Evolutionary conservation across 352 stramenopile species (phyloP), one percentile per base, ranked within the genome.

Genomic region (Globisporangium iwayamae): DNA sequence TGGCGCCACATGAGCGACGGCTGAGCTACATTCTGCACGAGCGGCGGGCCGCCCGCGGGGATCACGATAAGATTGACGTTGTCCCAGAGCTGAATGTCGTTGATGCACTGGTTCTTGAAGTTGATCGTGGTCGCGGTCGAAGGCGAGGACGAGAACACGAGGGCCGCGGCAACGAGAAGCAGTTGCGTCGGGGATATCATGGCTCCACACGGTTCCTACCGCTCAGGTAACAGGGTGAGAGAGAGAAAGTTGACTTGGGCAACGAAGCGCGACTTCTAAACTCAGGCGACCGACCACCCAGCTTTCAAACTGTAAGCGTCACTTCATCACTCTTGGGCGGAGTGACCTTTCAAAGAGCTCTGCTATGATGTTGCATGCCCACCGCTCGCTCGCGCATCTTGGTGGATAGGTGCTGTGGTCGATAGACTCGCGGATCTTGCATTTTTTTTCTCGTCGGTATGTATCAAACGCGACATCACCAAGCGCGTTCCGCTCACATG

Each of bases 1-100:
- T 77, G 52, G 43, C 70, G 67, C 63, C 61, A 79, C 69, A 77
- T 77, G 63, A 74, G 66, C 2, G 61, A 66, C 0, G 60, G n/a
- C n/a, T 56, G 38, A 3, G 22, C 34, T 1, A 58, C 64, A 25
- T 75, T 47, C 16, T 66, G 34, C 25, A 63, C 45, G 43, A 63
- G 56, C n/a, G 61, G 41, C 6, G 52, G 56, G 7, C 46, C 56
- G 47, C 47, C 53, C n/a, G 55, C 22, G 4, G 62, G 46, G 45
- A 78, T 73, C 30, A 60, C 48, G 18, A 65, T 41, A 43, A 75
- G 60, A 8, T 63, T 32, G 30, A 18, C 60, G 55, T 77, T 77
- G 65, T 78, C 63, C 59, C 60, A 78, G n/a, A 72, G 64, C 14
- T 75, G 51, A 34, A 78, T 63, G 25, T 60, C 39, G 57, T 69